Conservation (phyloP, 2,329 filamentous ascomycete species). For the Myriosclerotinia curreyana region DNA sequence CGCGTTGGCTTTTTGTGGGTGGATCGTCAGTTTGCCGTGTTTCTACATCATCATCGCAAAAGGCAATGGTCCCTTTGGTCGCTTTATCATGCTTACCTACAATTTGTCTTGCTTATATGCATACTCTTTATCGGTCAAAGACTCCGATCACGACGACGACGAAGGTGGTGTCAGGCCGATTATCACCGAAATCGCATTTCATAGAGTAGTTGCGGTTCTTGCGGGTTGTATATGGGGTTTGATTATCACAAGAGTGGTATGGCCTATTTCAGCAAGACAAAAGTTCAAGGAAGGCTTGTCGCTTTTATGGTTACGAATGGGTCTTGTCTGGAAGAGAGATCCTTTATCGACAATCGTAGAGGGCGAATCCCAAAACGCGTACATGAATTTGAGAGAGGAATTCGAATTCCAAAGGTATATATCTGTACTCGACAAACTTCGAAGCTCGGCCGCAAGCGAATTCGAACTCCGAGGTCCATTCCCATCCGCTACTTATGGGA, state of each 20-base stretch:
- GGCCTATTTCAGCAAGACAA: conserved; percentile 85
- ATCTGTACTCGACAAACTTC: conserved; percentile 69
- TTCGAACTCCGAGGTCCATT: conserved; percentile 89
- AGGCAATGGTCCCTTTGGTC: conserved; percentile 83
- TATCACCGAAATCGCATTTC: conserved; percentile 82
- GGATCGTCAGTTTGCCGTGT: conserved; percentile 74
- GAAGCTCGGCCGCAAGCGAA: conserved; percentile 72
- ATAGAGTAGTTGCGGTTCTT: conserved; percentile 83
- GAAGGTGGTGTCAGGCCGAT: conserved; percentile 81
- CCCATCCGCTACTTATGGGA: conserved; percentile 66
- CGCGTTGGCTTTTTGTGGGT: conserved; percentile 76
- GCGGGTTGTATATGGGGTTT: conserved; percentile 90
- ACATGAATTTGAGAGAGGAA: conserved; percentile 87
- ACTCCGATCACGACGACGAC: conserved; percentile 80
- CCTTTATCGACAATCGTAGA: conserved; percentile 72
- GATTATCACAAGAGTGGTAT: conserved; percentile 82
- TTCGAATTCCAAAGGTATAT: conserved; percentile 78
- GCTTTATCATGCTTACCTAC: conserved; percentile 93
- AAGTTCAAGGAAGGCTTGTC: conserved; percentile 89
- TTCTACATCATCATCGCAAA: conserved; percentile 86
- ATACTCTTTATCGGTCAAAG: conserved; percentile 79
- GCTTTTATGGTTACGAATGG: conserved; percentile 91
- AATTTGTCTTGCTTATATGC: conserved; percentile 93
- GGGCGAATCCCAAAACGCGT: conserved; percentile 56
- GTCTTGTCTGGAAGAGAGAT: conserved; percentile 92